Conservation (phyloP, 495 filamentous ascomycete species). For the Penicillium subrubescens region DNA sequence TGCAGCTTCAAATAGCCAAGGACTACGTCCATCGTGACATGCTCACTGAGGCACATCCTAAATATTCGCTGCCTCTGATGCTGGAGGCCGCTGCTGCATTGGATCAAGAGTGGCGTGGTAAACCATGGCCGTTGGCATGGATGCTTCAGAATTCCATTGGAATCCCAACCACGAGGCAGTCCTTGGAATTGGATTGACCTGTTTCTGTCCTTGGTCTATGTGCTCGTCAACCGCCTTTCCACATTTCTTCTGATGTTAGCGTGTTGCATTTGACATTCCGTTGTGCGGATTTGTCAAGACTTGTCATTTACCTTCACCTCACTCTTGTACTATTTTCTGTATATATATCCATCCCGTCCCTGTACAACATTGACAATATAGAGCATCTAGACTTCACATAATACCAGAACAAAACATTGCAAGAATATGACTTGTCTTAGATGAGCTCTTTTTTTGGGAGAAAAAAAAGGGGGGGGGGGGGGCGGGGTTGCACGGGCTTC, state of each 20-base stretch:
- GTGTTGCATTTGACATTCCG: slow-evolving; percentile 27
- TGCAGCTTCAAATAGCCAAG: slow-evolving; percentile 29
- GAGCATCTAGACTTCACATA: slow-evolving; percentile 2
- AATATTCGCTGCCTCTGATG: slow-evolving; percentile 32
- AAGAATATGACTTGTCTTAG: neutral
- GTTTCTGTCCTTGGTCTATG: neutral
- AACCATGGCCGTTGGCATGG: slow-evolving; percentile 31
- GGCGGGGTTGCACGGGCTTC: slow-evolving; percentile 36
- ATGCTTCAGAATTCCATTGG: slow-evolving; percentile 38
- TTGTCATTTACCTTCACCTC: slow-evolving; percentile 8
- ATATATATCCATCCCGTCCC: slow-evolving; percentile 15
- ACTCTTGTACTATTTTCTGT: slow-evolving; percentile 6
- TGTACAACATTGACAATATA: slow-evolving; percentile 8
- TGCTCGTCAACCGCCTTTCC: neutral
- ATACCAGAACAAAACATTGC: neutral
- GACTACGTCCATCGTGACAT: slow-evolving; percentile 35
- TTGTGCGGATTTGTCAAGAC: slow-evolving; percentile 14
- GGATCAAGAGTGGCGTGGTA: slow-evolving; percentile 34
- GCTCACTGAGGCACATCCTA: slow-evolving; percentile 17
- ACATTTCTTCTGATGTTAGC: slow-evolving; percentile 16
- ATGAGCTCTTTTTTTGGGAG: neutral
- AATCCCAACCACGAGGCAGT: slow-evolving; percentile 18
- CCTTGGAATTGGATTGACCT: neutral
- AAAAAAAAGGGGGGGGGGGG: slow-evolving; percentile 3
- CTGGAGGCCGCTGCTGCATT: slow-evolving; percentile 32